A percentile compares a stretch with the other conserved stretches of the same genome.
phyloP scores from a whole-genome alignment of 352 stramenopile species.

The Pythium apleroticum region DNA sequence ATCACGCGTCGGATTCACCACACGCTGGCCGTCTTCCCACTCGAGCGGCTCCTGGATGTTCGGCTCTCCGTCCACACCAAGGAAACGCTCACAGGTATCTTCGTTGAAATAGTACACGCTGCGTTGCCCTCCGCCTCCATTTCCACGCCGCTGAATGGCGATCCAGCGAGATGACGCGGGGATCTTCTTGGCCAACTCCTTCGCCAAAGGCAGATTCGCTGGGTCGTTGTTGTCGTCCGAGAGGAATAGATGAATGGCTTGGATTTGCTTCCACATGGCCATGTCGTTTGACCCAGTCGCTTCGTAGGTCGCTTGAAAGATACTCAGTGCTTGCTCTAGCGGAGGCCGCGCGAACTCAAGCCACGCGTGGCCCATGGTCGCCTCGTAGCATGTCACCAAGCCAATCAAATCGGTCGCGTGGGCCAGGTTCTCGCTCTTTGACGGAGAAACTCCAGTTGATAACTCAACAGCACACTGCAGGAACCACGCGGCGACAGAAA shows the following conservation, averaged over 20 bases:
- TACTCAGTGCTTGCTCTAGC: constrained; percentile 21
- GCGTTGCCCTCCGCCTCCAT: neutral
- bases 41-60: constrained; percentile 46
- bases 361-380: constrained; percentile 30
- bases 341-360: constrained; percentile 6
- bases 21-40: constrained; percentile 42
- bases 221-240: constrained; percentile 7
- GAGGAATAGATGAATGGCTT: neutral
- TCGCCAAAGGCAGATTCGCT: constrained; percentile 20
- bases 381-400: constrained; percentile 43
- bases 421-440: neutral
- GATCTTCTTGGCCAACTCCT: constrained; percentile 33
- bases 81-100: constrained; percentile 48
- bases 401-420: constrained; percentile 34
- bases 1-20: constrained; percentile 21
- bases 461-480: constrained; percentile 31
- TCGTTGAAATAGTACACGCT: constrained; percentile 59
- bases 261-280: constrained; percentile 24
- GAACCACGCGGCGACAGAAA: constrained; percentile 48
- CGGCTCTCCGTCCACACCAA: constrained; percentile 13
- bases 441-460: neutral
- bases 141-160: constrained; percentile 25
- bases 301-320: constrained; percentile 22
- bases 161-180: constrained; percentile 65
- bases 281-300: neutral